phyloP scores from a whole-genome alignment of 495 filamentous ascomycete species.

The Xylaria cubensis region DNA sequence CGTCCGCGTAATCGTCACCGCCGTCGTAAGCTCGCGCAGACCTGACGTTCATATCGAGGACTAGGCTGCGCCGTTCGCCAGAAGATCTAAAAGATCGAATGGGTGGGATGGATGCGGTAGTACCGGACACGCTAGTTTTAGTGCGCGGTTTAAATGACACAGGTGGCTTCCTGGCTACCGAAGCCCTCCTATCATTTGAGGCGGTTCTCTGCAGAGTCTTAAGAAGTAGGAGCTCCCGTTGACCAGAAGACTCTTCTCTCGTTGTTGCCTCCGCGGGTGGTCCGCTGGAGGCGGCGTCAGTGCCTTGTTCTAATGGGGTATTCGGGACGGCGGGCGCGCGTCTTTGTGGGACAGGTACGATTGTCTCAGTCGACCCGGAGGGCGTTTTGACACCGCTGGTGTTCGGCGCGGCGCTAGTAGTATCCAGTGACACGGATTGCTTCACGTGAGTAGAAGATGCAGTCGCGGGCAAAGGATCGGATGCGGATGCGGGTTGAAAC shows the following conservation, averaged over 20 bases:
- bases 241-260: conserved; percentile 40
- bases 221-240: conserved; percentile 49
- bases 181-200: conserved; percentile 49
- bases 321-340: conserved; percentile 34
- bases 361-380: conserved; percentile 34
- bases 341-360: conserved; percentile 29
- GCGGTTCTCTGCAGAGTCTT: conserved; percentile 41
- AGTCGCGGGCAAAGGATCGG: conserved; percentile 29
- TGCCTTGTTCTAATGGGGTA: conserved; percentile 20
- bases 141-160: conserved; percentile 49
- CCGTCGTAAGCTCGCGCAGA: conserved; percentile 42
- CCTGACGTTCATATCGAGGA: conserved; percentile 54
- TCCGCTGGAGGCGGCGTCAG: conserved; percentile 20
- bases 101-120: conserved; percentile 50
- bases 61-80: conserved; percentile 54
- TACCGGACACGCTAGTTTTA: conserved; percentile 35
- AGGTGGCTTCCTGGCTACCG: conserved; percentile 48
- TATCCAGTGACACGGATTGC: conserved; percentile 51
- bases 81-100: conserved; percentile 60
- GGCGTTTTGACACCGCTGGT: conserved; percentile 33
- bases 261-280: conserved; percentile 17
- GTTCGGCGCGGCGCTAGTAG: conserved; percentile 32
- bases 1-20: conserved; percentile 45
- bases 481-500: conserved; percentile 35
- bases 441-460: conserved; percentile 41